Evolutionary conservation across 139 green algal species (phyloP), one percentile per base, ranked within the genome.

Genomic region (Coelastrella sp.): DNA sequence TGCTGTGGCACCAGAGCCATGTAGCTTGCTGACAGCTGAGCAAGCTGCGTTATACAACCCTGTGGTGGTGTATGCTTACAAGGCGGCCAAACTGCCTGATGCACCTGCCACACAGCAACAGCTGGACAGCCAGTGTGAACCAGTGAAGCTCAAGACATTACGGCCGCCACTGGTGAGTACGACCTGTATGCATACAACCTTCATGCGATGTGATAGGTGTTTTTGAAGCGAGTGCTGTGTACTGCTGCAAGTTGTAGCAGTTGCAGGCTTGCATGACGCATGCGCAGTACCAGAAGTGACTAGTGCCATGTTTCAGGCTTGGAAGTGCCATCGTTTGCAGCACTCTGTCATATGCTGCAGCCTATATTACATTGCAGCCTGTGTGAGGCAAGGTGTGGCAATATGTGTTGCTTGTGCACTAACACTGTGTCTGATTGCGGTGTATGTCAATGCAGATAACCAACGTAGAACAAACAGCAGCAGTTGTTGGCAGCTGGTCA

Each of bases 41-140:
- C 85, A 94, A 17, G 81, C 90, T 0, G 22, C 80, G 20, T 17
- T 73, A n/a, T 89, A 94, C 4, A 94, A 94, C 81, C 93, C 93
- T n/a, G 59, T 95, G 5, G 93, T 95, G 8, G 11, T 95, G 3
- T 22, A 47, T 19, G 76, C 66, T 5, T 76, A 61, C 68, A 91
- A 82, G 74, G 89, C 85, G 11, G 92, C 93, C 79, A 5, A 23
- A 19, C 75, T 95, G 59, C 93, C 93, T 4, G 93, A 93, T 32
- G 85, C 90, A 13, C 93, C 93, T 20, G 93, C 93, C 60, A 90
- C 85, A 0, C 32, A 68, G 23, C 32, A 64, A 66, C 88, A 93
- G 77, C 76, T 95, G 58, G 88, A 93, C 23, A 71, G 57, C 5
- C 73, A 90, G 66, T 95, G 93, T 89, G 87, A 83, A 79, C 22